Percentiles rank a stretch among this genome's conserved stretches.
phyloP scores from a whole-genome alignment of 805 yeast species.

The Metschnikowia koreensis region DNA sequence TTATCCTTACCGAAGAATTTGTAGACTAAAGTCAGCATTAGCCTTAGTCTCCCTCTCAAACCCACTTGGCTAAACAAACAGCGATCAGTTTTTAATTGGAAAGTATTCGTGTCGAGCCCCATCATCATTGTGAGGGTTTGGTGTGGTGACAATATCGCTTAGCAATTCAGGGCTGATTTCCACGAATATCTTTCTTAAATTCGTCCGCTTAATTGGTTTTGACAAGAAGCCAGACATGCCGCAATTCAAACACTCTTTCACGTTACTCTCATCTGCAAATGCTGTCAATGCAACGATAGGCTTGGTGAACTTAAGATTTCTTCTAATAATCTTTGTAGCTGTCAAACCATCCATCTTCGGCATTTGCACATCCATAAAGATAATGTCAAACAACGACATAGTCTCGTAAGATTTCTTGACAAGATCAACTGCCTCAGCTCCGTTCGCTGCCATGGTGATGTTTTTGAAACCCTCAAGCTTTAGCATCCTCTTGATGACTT shows the following conservation, averaged over 20 bases:
- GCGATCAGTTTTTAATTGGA: not conserved
- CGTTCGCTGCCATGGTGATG: slow-evolving; percentile 82
- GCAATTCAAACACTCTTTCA: slow-evolving; percentile 76
- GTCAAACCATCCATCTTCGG: slow-evolving; percentile 87
- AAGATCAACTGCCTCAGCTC: slow-evolving; percentile 78
- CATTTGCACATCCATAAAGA: slow-evolving; percentile 98
- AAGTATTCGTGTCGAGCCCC: slow-evolving; percentile 6
- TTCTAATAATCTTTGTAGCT: slow-evolving; percentile 74
- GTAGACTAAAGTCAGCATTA: too few relatives aligned
- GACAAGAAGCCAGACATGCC: slow-evolving; percentile 93
- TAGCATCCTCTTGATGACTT: slow-evolving; percentile 87
- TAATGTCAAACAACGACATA: slow-evolving; percentile 56
- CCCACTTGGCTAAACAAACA: not conserved
- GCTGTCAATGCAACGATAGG: slow-evolving; percentile 96
- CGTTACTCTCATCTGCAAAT: slow-evolving; percentile 89
- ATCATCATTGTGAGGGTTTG: slow-evolving; percentile 17
- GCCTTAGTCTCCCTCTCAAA: too few relatives aligned
- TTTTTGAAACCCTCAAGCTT: slow-evolving; percentile 73
- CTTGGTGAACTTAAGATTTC: slow-evolving; percentile 53
- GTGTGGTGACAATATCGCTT: slow-evolving; percentile 34
- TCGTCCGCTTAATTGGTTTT: slow-evolving; percentile 78
- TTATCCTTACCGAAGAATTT: too few relatives aligned
- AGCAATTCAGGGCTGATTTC: slow-evolving; percentile 43
- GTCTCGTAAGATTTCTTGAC: slow-evolving; percentile 49
- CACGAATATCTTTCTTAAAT: slow-evolving; percentile 55